phyloP scores from a whole-genome alignment of 2,329 filamentous ascomycete genomes.

The Acarospora socialis region DNA sequence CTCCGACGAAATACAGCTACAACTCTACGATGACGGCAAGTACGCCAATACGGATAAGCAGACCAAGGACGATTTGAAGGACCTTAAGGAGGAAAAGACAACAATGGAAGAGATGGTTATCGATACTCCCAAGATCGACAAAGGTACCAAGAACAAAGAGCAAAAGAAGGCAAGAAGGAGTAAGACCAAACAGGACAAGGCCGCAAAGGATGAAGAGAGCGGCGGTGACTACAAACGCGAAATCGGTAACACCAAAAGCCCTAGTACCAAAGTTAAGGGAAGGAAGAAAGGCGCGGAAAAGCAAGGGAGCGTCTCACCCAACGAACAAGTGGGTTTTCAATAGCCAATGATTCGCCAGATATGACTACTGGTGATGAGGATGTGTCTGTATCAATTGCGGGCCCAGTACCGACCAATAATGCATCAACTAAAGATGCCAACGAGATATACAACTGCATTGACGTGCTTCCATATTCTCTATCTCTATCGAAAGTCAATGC shows the following conservation, averaged over 20 bases:
- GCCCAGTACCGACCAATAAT: too few species aligned
- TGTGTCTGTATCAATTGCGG: constrained; percentile 15
- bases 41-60: not conserved
- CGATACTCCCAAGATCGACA: too few species aligned
- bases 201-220: not conserved
- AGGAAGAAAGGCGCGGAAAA: too few species aligned
- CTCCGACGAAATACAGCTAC: constrained; percentile 1
- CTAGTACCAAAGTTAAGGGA: too few species aligned
- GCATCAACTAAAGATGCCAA: too few species aligned
- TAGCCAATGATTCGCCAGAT: constrained; percentile 25
- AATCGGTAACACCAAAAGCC: too few species aligned
- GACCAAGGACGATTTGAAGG: not conserved
- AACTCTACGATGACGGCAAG: constrained; percentile 2
- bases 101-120: not conserved
- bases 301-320: too few species aligned
- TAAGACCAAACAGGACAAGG: not conserved
- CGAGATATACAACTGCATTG: too few species aligned
- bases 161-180: too few species aligned
- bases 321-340: constrained; percentile 22
- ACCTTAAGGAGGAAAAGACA: not conserved
- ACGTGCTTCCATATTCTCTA: too few species aligned
- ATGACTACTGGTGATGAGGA: constrained; percentile 26
- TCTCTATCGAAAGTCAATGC: too few species aligned
- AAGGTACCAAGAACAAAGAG: not conserved
- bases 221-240: too few species aligned